Evolutionary conservation across 176 grass and related monocot genomes (phyloP), one percentile per base, ranked within the genome.

Genomic region (Leersia perrieri): DNA sequence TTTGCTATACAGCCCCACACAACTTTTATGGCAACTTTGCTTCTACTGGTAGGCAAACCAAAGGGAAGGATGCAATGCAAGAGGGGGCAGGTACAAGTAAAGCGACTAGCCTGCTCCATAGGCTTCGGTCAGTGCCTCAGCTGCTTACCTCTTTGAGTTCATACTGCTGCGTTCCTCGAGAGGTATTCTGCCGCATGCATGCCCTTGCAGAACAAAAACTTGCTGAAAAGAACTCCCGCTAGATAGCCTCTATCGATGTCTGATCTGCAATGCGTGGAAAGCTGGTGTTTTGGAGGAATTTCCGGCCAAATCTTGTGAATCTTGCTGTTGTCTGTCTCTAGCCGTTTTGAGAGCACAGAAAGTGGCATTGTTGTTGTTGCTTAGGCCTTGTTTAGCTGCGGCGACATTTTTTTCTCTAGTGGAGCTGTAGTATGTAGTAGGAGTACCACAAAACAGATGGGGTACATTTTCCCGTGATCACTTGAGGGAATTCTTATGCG

Each of bases 1-100:
- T 60, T 83, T 68, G 62, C 4, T 9, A 26, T 11, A 33, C 14
- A 38, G n/a, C 68, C 55, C 30, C 30, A 63, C 81, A 36, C 76
- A 63, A 22, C 76, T 66, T 89, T 85, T 58, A 81, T 77, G 83
- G 72, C 72, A 77, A 67, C 73, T 67, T 86, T 90, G 88, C 88
- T 82, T 78, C 78, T 82, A 53, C 66, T 27, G 61, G 78, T 82
- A 84, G 89, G 81, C 76, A 87, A 82, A 80, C 75, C 84, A 76
- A 68, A 61, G 74, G 70, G 15, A 60, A 63, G 51, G 55, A 74
- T 27, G 64, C 3, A 30, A 42, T 23, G n/a, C 35, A 20, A 49
- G 30, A 35, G 18, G 0, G 0, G 39, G 14, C 42, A 68, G 30
- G 55, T 14, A 39, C 18, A 20, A 18, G 71, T 13, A 58, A n/a